A percentile compares a stretch with the other conserved stretches of the same genome.
Conservation (phyloP, 805 yeast genomes). For the Cyberlindnera veronae region DNA sequence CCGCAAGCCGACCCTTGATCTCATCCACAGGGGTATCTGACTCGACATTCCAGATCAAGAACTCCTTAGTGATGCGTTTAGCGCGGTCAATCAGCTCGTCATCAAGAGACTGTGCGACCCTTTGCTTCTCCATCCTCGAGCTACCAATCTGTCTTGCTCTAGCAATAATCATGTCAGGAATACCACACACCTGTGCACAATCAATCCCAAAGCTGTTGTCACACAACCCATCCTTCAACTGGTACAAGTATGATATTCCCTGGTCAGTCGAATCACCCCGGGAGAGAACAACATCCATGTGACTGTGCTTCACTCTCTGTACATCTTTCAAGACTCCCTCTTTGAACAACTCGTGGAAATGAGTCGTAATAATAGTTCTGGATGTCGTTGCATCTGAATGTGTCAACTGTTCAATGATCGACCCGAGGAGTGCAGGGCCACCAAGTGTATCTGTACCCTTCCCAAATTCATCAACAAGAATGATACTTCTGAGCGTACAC, state of each 20-base stretch:
- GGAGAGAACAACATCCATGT: conserved; percentile 32
- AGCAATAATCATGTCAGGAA: conserved; percentile 27
- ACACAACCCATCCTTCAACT: conserved; percentile 31
- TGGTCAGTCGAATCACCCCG: conserved; percentile 5
- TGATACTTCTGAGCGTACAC: conserved; percentile 37
- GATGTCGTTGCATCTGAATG: conserved; percentile 17
- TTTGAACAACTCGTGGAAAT: conserved; percentile 40
- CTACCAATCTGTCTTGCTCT: conserved; percentile 29
- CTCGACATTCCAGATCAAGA: conserved; percentile 22
- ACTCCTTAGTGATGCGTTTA: conserved; percentile 17
- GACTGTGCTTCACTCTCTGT: conserved; percentile 30
- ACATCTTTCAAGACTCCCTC: conserved; percentile 21
- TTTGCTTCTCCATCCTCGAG: conserved; percentile 9
- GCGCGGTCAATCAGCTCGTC: conserved; percentile 4
- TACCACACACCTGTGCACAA: conserved; percentile 40
- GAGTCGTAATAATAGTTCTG: conserved; percentile 37
- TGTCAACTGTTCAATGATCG: conserved; percentile 30
- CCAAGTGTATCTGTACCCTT: conserved; percentile 48
- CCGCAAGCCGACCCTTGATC: neutral
- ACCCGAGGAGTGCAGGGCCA: conserved; percentile 43
- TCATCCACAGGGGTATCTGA: conserved; percentile 1
- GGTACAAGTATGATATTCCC: conserved; percentile 31
- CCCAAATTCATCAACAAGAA: conserved; percentile 53
- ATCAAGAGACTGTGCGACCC: conserved; percentile 8
- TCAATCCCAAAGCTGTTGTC: conserved; percentile 35